Base-by-base conservation (phyloP, 306 rosid species). In the Quercus aquifolioides region DNA sequence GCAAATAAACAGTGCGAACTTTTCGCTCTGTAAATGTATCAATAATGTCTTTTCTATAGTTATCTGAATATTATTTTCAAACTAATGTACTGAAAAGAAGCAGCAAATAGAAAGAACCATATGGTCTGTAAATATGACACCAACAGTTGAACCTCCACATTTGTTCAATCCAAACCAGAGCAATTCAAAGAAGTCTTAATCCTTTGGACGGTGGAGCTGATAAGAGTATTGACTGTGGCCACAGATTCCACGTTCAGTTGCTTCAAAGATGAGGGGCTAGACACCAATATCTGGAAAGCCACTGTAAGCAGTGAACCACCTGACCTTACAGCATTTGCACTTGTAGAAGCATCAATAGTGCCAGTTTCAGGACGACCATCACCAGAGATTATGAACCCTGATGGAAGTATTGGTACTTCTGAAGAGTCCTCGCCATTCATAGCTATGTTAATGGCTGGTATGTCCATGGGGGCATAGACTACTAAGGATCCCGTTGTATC, bases 231-330 rank as follows among this genome's bases (percentile, higher is more conserved):
- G 73, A 89, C 83, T 0, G 65, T 30, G 19, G 83, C 80, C 11
- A 92, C 83, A 4, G 84, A 73, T 20, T 84, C 86, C 46, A 87
- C 10, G 64, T 82, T 81, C 20, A 87, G 18, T 18, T 76, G 69
- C 23, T 26, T 76, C 5, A 70, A 54, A 19, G 69, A 5, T 1
- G 73, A 3, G 1, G 80, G 55, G 41, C 72, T 69, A 0, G 83
- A 77, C 21, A 78, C 79, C 76, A 89, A 1, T 17, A 90, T 31
- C 73, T 94, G 98, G 17, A 80, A 83, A 20, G 84, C 84, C 60
- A 89, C 72, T 0, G 96, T 90, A 0, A 94, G 83, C n/a, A 94
- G 71, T 0, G 94, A 85, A 20, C 94, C 96, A 30, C 69, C 41
- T 7, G 83, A 4, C 58, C n/a, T 68, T 0, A 18, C 75, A 38